Evolutionary conservation across 805 yeast genomes (phyloP), one percentile per base, ranked within the genome.

Genomic region (Wickerhamomyces sydowiorum): DNA sequence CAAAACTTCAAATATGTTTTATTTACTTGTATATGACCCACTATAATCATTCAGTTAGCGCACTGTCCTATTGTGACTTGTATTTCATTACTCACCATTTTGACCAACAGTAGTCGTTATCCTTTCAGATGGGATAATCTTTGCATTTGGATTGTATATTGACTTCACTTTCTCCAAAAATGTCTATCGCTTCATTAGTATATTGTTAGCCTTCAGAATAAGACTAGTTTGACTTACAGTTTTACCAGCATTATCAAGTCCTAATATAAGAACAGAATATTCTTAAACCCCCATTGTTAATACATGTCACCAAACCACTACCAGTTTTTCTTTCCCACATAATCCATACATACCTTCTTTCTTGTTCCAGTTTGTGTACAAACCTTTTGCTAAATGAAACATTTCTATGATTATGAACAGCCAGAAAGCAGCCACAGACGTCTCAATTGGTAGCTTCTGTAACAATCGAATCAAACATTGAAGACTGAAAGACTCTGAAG

Each of bases 81-180:
- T 8, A 8, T 8, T 24, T 12, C 27, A 24, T 24, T n/a, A 22
- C 37, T 5, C 38, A 53, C 56, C 86, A 59, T 93, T 93, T 60
- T 93, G 99, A 4, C 99, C 99, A 36, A 91, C 95, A 0, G 99
- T 91, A 2, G 99, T 97, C 23, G 85, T 69, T 15, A 89, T 88
- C 44, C 87, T 69, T 41, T 77, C 80, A 19, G 79, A 69, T 3
- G 76, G 73, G 6, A 66, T 54, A 40, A 64, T 66, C 41, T 70
- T 75, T 24, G 74, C 69, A 35, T 64, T 68, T 38, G 71, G 62
- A 24, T 70, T 66, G 53, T 74, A 81, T 36, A 71, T 60, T 35
- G 72, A 69, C 55, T 85, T 85, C 29, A 82, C 63, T 48, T 80
- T 75, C 58, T 84, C 93, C 20, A 83, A 59, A 44, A 83, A 73